A percentile compares a stretch with the other conserved stretches of the same genome.
Evolutionary conservation across 169 alveolate genomes (phyloP).

Genomic region (Babesia bigemina): DNA sequence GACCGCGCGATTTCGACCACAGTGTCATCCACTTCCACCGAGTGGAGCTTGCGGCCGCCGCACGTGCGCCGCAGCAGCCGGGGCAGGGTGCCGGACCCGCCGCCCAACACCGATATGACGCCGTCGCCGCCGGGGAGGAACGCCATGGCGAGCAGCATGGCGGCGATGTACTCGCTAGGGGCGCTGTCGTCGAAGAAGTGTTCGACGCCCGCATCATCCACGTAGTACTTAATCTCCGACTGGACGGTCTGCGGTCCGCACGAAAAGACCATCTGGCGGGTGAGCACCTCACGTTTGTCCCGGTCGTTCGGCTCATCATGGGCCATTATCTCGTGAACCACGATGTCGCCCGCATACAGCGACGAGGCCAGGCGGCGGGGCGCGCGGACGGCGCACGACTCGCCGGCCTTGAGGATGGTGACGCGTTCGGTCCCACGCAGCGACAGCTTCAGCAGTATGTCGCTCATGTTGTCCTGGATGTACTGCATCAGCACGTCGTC

Average conservation of each 20-base stretch:
- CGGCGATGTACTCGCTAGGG: slow-evolving; percentile 47
- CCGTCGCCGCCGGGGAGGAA: slow-evolving; percentile 28
- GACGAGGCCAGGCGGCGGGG: slow-evolving; percentile 48
- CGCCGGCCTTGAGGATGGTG: slow-evolving; percentile 57
- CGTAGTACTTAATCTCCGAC: slow-evolving; percentile 57
- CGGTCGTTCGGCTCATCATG: not conserved
- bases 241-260: slow-evolving; percentile 76
- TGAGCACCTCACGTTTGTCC: slow-evolving; percentile 41
- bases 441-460: slow-evolving; percentile 37
- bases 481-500: slow-evolving; percentile 45
- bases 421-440: slow-evolving; percentile 26
- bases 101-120: slow-evolving; percentile 35
- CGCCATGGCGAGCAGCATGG: slow-evolving; percentile 47
- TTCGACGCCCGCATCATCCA: slow-evolving; percentile 17
- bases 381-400: slow-evolving; percentile 39
- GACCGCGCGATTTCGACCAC: slow-evolving; percentile 26
- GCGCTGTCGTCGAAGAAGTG: slow-evolving; percentile 7
- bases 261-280: slow-evolving; percentile 77
- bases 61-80: slow-evolving; percentile 1
- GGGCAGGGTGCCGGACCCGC: slow-evolving; percentile 51
- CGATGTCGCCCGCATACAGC: slow-evolving; percentile 38
- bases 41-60: slow-evolving; percentile 9
- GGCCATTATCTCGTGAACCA: slow-evolving; percentile 37
- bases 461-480: slow-evolving; percentile 44
- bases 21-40: slow-evolving; percentile 51